Conservation (phyloP, 768 basidiomycete species). For the Rhodotorula paludigena region DNA sequence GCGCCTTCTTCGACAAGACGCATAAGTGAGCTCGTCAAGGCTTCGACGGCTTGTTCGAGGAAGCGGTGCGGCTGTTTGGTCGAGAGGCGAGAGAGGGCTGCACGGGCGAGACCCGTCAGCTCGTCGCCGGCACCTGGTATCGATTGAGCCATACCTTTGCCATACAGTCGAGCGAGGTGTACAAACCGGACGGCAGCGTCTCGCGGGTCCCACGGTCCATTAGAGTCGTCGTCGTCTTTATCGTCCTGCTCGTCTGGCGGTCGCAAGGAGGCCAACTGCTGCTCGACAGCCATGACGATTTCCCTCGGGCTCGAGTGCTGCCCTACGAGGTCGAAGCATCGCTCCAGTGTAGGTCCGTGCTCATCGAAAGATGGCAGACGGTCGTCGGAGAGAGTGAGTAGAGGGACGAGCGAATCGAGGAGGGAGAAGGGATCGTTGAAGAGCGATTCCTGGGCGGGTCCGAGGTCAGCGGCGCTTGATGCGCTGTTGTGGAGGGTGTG, state of each 20-base stretch:
- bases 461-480: neutral
- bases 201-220: neutral
- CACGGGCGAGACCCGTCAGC: no score
- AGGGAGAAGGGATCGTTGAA: constrained; percentile 6
- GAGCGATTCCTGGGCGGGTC: neutral
- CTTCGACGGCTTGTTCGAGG: neutral
- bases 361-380: neutral
- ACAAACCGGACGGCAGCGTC: neutral
- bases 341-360: neutral
- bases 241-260: neutral
- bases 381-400: neutral
- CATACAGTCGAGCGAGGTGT: neutral
- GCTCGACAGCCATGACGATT: constrained; percentile 2
- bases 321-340: neutral
- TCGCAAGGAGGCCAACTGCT: neutral
- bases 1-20: neutral
- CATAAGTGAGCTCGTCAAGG: neutral
- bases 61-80: neutral
- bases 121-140: no score
- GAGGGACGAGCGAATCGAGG: constrained; percentile 8
- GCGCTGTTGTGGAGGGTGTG: no score
- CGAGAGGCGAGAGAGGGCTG: constrained; percentile 2
- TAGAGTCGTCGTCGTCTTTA: neutral
- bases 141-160: neutral
- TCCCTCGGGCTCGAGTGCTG: neutral